Evolutionary conservation across 2,329 filamentous ascomycete genomes (phyloP), one percentile per base, ranked within the genome.

Genomic region (Cryphonectria parasitica): DNA sequence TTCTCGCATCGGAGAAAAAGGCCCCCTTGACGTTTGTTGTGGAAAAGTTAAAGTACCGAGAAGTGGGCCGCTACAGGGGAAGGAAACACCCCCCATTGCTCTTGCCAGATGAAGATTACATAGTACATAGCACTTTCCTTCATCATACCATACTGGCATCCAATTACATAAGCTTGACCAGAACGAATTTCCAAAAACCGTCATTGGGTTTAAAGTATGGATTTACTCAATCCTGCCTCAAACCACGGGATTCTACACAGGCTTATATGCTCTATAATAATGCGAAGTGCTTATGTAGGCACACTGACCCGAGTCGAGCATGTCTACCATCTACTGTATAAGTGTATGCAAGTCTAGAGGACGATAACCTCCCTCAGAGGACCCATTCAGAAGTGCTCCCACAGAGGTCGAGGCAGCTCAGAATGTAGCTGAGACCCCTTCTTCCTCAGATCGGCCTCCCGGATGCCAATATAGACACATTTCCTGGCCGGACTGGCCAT

Each of bases 391-490:
- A 85, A 88, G 64, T 89, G 78, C 76, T 90, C 88, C 89, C 89
- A 92, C 75, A 92, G 78, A 6, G 90, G 90, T 39, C 86, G 83
- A 2, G 90, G 90, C 61, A 91, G 78, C 68, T 85, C 81, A 22
- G 77, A 70, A 64, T 68, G 73, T 17, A 75, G 72, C 70, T 74
- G 73, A 66, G 74, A 72, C 72, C 72, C 72, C 71, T 70, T 73
- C 67, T 70, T 73, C 67, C 66, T 64, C 64, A 75, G 4, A 77
- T 88, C 69, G 41, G 58, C 54, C 17, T 71, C 71, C n/a, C 67
- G 89, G 72, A 95, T 83, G 3, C 92, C 92, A 31, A 98, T 90
- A 76, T 97, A 97, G 10, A 96, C 94, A 73, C 96, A 91, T 66
- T 93, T 88, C 67, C 91, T 88, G 19, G 90, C 87, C 2, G 93